Evolutionary conservation across 176 grass and related monocot genomes (phyloP), one percentile per base, ranked within the genome.

Genomic region (Panicum miliaceum): DNA sequence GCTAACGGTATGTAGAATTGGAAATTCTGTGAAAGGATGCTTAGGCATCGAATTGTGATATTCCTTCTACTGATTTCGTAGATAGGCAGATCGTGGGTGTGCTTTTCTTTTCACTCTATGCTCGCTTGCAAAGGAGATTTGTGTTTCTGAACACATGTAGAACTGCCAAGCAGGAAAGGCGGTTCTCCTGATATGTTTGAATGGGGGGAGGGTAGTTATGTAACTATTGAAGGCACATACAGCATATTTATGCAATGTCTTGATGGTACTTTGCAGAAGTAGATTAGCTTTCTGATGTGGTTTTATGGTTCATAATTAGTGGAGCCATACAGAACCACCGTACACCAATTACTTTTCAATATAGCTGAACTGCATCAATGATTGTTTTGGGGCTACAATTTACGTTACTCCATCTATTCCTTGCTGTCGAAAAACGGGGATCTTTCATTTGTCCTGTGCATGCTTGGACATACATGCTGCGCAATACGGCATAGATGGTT

Each of bases 261-360:
- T 80, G 56, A 41, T 86, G 57, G 12, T 40, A 29, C 57, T 86
- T 53, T 41, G 56, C 7, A 51, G 32, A 43, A 80, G 13, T 8
- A 2, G 61, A 68, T n/a, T 82, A 26, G 16, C 60, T 23, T 76
- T 58, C 35, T 61, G 48, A 25, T 65, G 12, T 16, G 13, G 7
- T 72, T 86, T 22, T 14, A 20, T 72, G 27, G 12, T 78, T 62
- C 35, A n/a, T 34, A 34, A 80, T 47, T 29, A 19, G 65, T 58
- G 14, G 40, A 19, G 29, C 11, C 20, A 0, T 61, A 71, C 41
- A 40, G 29, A 60, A 71, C 29, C 65, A 26, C 47, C 47, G 12
- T 48, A 48, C n/a, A n/a, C 50, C 29, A 12, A 20, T 51, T 51
- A 22, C 59, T 68, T 46, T 20, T 71, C 41, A 40, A 62, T 29